Base-by-base conservation (phyloP, 345 rosid species). In the Syzygium aromaticum region DNA sequence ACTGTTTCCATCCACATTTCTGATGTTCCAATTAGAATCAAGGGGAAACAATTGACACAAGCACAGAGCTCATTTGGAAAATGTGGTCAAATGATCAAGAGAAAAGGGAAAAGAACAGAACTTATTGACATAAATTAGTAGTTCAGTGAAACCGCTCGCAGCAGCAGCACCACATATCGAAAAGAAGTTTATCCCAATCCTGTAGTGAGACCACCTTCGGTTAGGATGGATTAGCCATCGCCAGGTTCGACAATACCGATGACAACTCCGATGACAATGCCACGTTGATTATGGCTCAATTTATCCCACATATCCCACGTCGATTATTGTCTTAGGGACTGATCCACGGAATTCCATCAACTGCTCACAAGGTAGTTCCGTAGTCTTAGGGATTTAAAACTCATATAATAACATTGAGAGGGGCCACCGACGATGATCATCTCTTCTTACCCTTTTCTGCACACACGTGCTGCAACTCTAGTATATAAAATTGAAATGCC, bases 371-470 rank as follows among this genome's bases (percentile, higher is more conserved):
- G n/a, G n/a, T n/a, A n/a, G n/a, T n/a, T n/a, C n/a, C n/a, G n/a
- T n/a, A n/a, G n/a, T n/a, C n/a, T n/a, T n/a, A n/a, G n/a, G n/a
- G n/a, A n/a, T n/a, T n/a, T n/a, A n/a, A 28, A 64, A 64, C 22
- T 28, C 19, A 3, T 16, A 7, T 28, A 30, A 64, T 15, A 0
- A 30, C 1, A 5, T 30, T 3, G 43, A 3, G 22, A 13, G 0
- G 2, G 73, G 2, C 4, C 0, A 0, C 0, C 12, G 12, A 51
- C 3, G 11, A 51, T 8, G 3, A 3, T 51, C 52, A 43, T 13
- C 17, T 61, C 73, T n/a, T n/a, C n/a, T 0, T 14, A 61, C 4
- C 4, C 6, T n/a, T n/a, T 0, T 63, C 2, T 28, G 67, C 16
- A 59, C 17, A 59, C 6, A 15, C n/a, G 30, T 15, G 0, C 73